Evolutionary conservation across 1,284 basidiomycete genomes (phyloP), one percentile per base, ranked within the genome.

Genomic region (Singerocomus rubriflavus): DNA sequence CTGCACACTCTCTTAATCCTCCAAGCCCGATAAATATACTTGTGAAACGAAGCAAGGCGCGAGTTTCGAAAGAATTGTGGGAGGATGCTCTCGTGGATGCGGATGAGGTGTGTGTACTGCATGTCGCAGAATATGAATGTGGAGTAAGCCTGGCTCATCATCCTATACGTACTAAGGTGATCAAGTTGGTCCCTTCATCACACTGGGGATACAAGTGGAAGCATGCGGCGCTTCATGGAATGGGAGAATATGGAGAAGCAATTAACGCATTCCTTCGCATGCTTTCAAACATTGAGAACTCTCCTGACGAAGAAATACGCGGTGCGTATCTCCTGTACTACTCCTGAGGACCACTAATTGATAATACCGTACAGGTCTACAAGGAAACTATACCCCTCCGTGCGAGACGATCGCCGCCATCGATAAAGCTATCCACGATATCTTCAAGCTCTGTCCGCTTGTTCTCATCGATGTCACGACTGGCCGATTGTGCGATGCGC

Each of bases 391-490:
- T n/a, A 27, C 26, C 1, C 3, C 17, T 12, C 41, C 26, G 4
- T 9, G 14, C 0, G 30, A 56, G 3, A 34, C 37, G 4, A 29
- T 17, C 1, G 16, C n/a, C 6, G 29, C 40, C 6, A 39, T 50
- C 4, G 36, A 59, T n/a, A 10, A 4, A 21, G 4, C 21, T 21
- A 21, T 21, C 4, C 21, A 21, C 4, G 21, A 21, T 7, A 30
- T 30, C 29, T 7, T 11, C 29, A 30, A 30, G 6, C 11, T 30
- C 1, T 30, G 29, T n/a, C 56, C 48, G 31, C 39, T 31, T 12
- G 43, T 43, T 25, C 44, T 57, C n/a, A 57, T 57, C 13, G 46
- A 50, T 21, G 43, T 27, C 4, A 38, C 12, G 21, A 48, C 46
- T 8, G 39, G 51, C 5, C 21, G 16, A 25, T 44, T 58, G 16